Percentiles rank a stretch among this genome's conserved stretches.
Conservation (phyloP, 2,329 filamentous ascomycete species). For the Taxawa tesnikishii region DNA sequence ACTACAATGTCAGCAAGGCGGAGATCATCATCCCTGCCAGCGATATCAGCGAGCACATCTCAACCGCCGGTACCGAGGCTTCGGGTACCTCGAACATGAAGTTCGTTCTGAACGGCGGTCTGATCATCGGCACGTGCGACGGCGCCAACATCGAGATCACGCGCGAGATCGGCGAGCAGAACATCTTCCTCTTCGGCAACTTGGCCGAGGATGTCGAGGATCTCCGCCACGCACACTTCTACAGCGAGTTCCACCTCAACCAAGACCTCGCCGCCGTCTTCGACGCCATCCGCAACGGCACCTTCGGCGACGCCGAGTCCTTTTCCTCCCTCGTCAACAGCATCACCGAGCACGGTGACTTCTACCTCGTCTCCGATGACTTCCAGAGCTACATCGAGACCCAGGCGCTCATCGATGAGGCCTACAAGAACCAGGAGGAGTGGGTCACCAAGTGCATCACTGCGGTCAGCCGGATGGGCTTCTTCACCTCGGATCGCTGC, state of each 20-base stretch:
- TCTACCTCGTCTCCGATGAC: slow-evolving; percentile 95
- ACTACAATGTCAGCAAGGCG: slow-evolving; percentile 99
- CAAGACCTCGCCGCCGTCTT: slow-evolving; percentile 70
- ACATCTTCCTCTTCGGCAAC: slow-evolving; percentile 97
- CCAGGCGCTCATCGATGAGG: slow-evolving; percentile 79
- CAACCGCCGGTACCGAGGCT: slow-evolving; percentile 86
- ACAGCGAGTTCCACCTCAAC: slow-evolving; percentile 68
- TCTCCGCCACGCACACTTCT: slow-evolving; percentile 79
- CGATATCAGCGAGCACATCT: slow-evolving; percentile 96
- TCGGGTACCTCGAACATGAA: slow-evolving; percentile 98
- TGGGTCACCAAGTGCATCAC: slow-evolving; percentile 88
- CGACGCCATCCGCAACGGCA: slow-evolving; percentile 63
- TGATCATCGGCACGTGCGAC: slow-evolving; percentile 96
- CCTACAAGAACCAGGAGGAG: slow-evolving; percentile 81
- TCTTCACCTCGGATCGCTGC: slow-evolving; percentile 90
- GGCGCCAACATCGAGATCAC: slow-evolving; percentile 95
- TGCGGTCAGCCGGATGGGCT: slow-evolving; percentile 87
- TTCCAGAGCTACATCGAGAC: slow-evolving; percentile 92
- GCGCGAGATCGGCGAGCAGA: slow-evolving; percentile 87
- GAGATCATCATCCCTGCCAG: slow-evolving; percentile 93
- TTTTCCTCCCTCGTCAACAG: slow-evolving; percentile 77
- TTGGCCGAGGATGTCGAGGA: slow-evolving; percentile 94
- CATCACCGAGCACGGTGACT: slow-evolving; percentile 87
- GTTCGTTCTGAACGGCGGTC: slow-evolving; percentile 90
- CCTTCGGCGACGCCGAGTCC: slow-evolving; percentile 65